A percentile compares a stretch with the other conserved stretches of the same genome.
These are phyloP conservation scores for Trichoderma atroviride DNA, from an alignment of 2,329 filamentous ascomycete species.

Conservation along the genomic window DNA sequence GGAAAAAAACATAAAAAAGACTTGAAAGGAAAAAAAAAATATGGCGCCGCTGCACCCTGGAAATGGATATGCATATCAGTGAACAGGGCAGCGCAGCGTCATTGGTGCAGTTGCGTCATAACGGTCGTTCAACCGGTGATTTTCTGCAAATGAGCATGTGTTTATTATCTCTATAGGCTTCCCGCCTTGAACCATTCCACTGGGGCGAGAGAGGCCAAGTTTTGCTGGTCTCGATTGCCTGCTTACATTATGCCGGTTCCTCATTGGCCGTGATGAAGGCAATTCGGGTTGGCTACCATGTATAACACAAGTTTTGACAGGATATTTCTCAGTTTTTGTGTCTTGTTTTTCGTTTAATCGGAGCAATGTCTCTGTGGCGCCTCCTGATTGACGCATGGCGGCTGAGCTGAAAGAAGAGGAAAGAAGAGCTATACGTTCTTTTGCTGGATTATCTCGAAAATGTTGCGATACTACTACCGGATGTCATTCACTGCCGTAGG, in stretches of 20 bases:
- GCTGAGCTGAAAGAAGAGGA: not conserved
- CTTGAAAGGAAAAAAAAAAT: not conserved
- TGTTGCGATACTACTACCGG: not conserved
- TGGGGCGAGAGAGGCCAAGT: slow-evolving; percentile 2
- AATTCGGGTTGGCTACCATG: not conserved
- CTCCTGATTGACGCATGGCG: not conserved
- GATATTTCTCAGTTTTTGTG: not conserved
- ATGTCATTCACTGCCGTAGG: not conserved
- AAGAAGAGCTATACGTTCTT: not conserved
- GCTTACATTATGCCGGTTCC: not conserved
- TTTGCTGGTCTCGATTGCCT: not conserved
- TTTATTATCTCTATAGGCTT: not conserved
- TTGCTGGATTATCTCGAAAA: not conserved
- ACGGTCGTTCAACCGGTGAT: not conserved
- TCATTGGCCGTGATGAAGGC: not conserved
- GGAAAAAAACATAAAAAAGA: not conserved
- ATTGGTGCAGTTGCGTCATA: slow-evolving; percentile 25
- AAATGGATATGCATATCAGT: slow-evolving; percentile 7
- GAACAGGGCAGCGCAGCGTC: not conserved
- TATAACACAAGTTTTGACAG: not conserved
- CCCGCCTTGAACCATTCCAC: not conserved
- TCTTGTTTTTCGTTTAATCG: not conserved
- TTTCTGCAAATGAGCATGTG: slow-evolving; percentile 8
- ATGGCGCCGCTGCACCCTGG: slow-evolving; percentile 13
- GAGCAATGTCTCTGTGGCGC: not conserved